Percentiles rank a stretch among this genome's conserved stretches.
Conservation (phyloP, 768 basidiomycete species). For the Pleurotus salmoneostramineus region DNA sequence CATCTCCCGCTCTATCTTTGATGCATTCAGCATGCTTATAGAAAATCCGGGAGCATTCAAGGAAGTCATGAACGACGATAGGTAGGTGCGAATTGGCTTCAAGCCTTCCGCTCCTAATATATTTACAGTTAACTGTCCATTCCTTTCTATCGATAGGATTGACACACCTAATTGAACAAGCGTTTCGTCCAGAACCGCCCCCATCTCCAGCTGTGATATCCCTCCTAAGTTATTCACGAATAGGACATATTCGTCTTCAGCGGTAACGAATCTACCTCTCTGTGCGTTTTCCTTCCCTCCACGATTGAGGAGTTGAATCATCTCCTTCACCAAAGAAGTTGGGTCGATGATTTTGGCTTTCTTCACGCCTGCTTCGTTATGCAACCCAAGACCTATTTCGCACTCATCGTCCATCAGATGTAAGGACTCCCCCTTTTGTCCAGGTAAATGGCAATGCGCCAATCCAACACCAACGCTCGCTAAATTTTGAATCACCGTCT, state of each 20-base stretch:
- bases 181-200: slow-evolving; percentile 42
- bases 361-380: slow-evolving; percentile 47
- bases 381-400: slow-evolving; percentile 52
- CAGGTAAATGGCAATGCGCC: slow-evolving; percentile 59
- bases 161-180: slow-evolving; percentile 37
- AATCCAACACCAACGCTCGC: slow-evolving; percentile 37
- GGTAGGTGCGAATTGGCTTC: slow-evolving; percentile 37
- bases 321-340: slow-evolving; percentile 22
- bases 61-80: slow-evolving; percentile 53
- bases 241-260: slow-evolving; percentile 42
- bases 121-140: neutral
- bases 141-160: neutral
- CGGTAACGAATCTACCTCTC: neutral
- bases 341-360: slow-evolving; percentile 33
- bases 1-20: slow-evolving; percentile 20
- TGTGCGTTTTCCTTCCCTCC: slow-evolving; percentile 15
- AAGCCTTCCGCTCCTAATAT: slow-evolving; percentile 23
- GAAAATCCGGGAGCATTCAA: slow-evolving; percentile 61
- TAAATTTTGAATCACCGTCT: slow-evolving; percentile 26
- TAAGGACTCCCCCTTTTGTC: slow-evolving; percentile 18
- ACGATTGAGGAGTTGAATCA: slow-evolving; percentile 29
- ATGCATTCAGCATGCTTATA: slow-evolving; percentile 44
- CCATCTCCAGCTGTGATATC: slow-evolving; percentile 47
- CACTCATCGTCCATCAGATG: slow-evolving; percentile 22
- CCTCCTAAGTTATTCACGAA: slow-evolving; percentile 58